Conservation (phyloP, 164 flowering plant species). For the Hamamelis virginiana region DNA sequence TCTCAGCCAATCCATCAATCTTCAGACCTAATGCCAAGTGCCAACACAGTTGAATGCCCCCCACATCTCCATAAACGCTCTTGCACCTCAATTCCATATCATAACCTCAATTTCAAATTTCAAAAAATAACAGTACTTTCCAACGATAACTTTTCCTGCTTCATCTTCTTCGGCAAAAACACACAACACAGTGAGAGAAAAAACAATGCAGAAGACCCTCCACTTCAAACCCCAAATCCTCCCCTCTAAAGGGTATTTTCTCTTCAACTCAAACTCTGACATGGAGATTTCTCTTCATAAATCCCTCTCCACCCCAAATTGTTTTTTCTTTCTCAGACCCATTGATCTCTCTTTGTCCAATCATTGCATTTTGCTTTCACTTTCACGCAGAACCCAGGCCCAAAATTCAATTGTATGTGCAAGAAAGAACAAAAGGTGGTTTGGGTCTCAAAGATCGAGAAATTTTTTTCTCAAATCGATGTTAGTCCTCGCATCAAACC, state of each 20-base stretch:
- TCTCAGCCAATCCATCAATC: too few species aligned
- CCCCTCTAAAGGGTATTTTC: background rate
- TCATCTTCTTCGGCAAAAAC: too few species aligned
- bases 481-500: conserved; percentile 34
- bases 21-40: too few species aligned
- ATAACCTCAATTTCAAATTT: too few species aligned
- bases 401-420: conserved; percentile 27
- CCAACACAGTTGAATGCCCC: too few species aligned
- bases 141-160: too few species aligned
- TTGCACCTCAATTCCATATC: too few species aligned
- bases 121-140: too few species aligned
- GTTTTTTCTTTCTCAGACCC: conserved; percentile 4
- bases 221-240: too few species aligned
- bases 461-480: conserved; percentile 27
- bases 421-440: conserved; percentile 30
- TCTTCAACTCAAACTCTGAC: background rate
- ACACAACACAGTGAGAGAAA: too few species aligned
- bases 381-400: conserved; percentile 3
- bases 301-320: background rate
- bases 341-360: background rate
- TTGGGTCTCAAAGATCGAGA: conserved; percentile 25
- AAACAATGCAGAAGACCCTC: too few species aligned
- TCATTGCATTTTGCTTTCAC: background rate
- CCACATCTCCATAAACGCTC: too few species aligned
- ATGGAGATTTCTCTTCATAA: background rate